Evolutionary conservation across 495 filamentous ascomycete genomes (phyloP).

Genomic region (Hypoxylon fragiforme): DNA sequence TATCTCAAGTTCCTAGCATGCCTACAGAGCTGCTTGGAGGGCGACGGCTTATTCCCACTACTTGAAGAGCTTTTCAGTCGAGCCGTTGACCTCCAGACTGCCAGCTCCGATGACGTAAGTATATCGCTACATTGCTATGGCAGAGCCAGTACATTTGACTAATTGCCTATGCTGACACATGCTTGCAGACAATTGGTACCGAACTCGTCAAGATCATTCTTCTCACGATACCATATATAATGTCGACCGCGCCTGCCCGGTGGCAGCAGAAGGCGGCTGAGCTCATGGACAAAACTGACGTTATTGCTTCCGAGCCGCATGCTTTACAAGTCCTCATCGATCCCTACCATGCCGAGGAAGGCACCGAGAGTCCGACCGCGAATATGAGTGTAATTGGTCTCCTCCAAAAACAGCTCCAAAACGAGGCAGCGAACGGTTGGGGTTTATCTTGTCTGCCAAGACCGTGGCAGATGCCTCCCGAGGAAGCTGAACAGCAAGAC

Average conservation of each 20-base stretch:
- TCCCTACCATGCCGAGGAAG: slow-evolving; percentile 66
- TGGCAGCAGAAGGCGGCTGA: slow-evolving; percentile 70
- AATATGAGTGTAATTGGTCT: slow-evolving; percentile 72
- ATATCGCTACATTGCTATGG: background rate
- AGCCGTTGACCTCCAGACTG: slow-evolving; percentile 86
- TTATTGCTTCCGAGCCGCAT: slow-evolving; percentile 84
- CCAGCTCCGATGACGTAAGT: slow-evolving; percentile 85
- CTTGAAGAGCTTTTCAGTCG: slow-evolving; percentile 82
- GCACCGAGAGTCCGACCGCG: slow-evolving; percentile 40
- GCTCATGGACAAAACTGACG: slow-evolving; percentile 89
- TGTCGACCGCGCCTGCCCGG: slow-evolving; percentile 67
- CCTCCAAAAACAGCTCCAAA: slow-evolving; percentile 81
- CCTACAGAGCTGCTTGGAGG: slow-evolving; percentile 76
- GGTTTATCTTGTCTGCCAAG: slow-evolving; percentile 78
- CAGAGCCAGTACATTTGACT: background rate
- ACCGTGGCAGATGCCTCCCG: slow-evolving; percentile 68
- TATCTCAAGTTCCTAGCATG: slow-evolving; percentile 83
- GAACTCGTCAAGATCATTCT: slow-evolving; percentile 96
- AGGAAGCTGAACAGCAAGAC: slow-evolving; percentile 53
- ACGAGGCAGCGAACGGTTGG: slow-evolving; percentile 71
- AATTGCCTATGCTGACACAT: slow-evolving; percentile 5
- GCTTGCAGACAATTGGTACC: slow-evolving; percentile 66
- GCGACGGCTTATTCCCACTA: slow-evolving; percentile 81
- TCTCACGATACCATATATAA: slow-evolving; percentile 87
- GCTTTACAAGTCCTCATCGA: slow-evolving; percentile 81